These are phyloP conservation scores for Candida tropicalis DNA, from an alignment of 1,139 yeast genomes.

Conservation along the genomic window DNA sequence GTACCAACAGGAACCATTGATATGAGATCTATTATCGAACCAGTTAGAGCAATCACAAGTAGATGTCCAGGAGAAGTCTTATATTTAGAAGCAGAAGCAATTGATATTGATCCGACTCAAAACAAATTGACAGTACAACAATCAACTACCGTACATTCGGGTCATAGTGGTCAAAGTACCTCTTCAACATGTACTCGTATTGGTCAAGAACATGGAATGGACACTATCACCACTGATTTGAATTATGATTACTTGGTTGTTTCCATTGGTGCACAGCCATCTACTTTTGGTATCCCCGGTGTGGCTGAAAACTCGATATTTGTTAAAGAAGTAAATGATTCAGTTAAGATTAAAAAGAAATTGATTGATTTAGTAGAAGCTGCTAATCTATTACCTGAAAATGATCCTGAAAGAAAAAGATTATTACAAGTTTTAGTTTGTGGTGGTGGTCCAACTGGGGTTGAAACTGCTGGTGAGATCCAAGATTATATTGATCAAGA, in stretches of 20 bases:
- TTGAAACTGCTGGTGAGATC: constrained; percentile 91
- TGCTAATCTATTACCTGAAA: constrained; percentile 72
- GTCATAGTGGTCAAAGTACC: constrained; percentile 54
- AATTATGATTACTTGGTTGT: constrained; percentile 79
- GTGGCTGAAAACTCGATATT: constrained; percentile 83
- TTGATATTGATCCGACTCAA: constrained; percentile 66
- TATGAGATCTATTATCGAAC: constrained; percentile 84
- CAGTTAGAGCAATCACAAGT: constrained; percentile 73
- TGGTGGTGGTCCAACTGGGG: constrained; percentile 98
- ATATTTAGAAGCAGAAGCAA: constrained; percentile 89
- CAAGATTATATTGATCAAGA: constrained; percentile 94
- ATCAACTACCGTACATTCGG: constrained; percentile 52
- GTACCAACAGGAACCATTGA: constrained; percentile 93
- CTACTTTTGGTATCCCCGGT: constrained; percentile 91
- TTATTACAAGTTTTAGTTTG: constrained; percentile 82
- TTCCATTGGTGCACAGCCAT: constrained; percentile 90
- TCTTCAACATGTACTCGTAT: constrained; percentile 26
- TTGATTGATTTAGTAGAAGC: constrained; percentile 80
- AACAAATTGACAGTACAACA: constrained; percentile 23
- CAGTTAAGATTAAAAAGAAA: constrained; percentile 71
- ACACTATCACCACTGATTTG: constrained; percentile 48
- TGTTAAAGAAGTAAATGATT: constrained; percentile 83
- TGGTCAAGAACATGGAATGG: constrained; percentile 48
- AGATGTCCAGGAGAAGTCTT: constrained; percentile 71
- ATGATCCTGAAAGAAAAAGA: constrained; percentile 77